Evolutionary conservation across 2,329 filamentous ascomycete genomes (phyloP).

Genomic region (Alternaria consortialis): DNA sequence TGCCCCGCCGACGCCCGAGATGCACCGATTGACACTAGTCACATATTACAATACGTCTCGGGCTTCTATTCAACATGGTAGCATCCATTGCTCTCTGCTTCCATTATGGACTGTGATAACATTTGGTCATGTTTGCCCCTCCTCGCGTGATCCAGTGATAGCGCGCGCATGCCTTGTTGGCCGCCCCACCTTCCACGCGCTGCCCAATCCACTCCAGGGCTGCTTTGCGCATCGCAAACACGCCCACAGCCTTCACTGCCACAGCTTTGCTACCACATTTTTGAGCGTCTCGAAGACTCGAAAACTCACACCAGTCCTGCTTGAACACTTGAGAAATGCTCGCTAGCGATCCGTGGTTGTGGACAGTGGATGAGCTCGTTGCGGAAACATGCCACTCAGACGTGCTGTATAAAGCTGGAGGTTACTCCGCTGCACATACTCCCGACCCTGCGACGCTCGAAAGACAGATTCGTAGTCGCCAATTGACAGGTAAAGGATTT

Average conservation of each 20-base stretch:
- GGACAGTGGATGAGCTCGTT: constrained; percentile 74
- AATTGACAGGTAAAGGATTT: constrained; percentile 71
- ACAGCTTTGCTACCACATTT: neutral
- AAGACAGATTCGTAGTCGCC: constrained; percentile 65
- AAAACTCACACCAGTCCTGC: neutral
- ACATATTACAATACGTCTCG: neutral
- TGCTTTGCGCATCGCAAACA: neutral
- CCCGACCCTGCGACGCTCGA: constrained; percentile 66
- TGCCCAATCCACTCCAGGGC: neutral
- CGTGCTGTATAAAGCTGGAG: constrained; percentile 57
- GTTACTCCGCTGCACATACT: constrained; percentile 40
- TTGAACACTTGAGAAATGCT: neutral
- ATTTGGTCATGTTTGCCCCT: constrained; percentile 10
- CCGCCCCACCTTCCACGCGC: neutral
- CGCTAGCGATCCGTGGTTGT: constrained; percentile 72
- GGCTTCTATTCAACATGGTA: neutral
- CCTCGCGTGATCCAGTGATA: constrained; percentile 22
- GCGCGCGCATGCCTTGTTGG: neutral
- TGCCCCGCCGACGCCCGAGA: constrained; percentile 25
- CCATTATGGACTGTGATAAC: neutral
- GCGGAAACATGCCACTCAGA: constrained; percentile 68
- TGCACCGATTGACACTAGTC: constrained; percentile 2
- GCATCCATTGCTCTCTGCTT: neutral
- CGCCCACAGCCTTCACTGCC: neutral
- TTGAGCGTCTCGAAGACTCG: neutral